These are phyloP conservation scores for Isoetes taiwanensis DNA, from an alignment of 75 land plant genomes.

Conservation along the genomic window DNA sequence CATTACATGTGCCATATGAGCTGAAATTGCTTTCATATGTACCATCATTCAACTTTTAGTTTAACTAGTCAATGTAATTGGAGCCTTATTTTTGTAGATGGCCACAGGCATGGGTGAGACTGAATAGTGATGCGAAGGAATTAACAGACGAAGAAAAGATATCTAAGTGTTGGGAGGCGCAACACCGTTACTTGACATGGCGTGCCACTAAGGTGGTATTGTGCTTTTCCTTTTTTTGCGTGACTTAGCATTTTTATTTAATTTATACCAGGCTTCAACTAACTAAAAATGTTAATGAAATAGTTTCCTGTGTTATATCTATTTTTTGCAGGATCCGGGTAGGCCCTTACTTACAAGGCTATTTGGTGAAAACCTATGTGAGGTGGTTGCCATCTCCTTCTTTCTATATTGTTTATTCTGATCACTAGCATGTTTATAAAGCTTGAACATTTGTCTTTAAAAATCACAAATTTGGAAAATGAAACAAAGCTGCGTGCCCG, in stretches of 20 bases:
- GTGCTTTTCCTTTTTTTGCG: background rate
- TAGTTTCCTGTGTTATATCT: background rate
- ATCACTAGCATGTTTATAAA: too few relatives aligned
- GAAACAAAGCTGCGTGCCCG: background rate
- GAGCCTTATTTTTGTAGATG: background rate
- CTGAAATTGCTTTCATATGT: background rate
- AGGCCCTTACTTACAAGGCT: constrained; percentile 41
- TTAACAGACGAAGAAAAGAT: constrained; percentile 31
- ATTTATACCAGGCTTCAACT: background rate
- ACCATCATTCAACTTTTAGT: background rate
- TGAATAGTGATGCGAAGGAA: constrained; percentile 44
- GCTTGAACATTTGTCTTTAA: too few relatives aligned
- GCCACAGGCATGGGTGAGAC: constrained; percentile 64
- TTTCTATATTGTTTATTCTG: background rate
- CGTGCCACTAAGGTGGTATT: constrained; percentile 64
- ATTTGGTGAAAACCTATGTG: constrained; percentile 46
- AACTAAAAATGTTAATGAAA: background rate
- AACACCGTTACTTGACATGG: constrained; percentile 87
- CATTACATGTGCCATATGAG: background rate
- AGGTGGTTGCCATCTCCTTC: constrained; percentile 24
- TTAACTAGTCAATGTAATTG: background rate
- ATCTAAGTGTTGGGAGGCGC: constrained; percentile 58
- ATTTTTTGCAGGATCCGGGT: constrained; percentile 71
- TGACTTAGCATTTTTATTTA: background rate
- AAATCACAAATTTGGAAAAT: background rate